These are phyloP conservation scores for Neoscytalidium dimidiatum DNA, from an alignment of 2,329 filamentous ascomycete species.

Conservation along the genomic window DNA sequence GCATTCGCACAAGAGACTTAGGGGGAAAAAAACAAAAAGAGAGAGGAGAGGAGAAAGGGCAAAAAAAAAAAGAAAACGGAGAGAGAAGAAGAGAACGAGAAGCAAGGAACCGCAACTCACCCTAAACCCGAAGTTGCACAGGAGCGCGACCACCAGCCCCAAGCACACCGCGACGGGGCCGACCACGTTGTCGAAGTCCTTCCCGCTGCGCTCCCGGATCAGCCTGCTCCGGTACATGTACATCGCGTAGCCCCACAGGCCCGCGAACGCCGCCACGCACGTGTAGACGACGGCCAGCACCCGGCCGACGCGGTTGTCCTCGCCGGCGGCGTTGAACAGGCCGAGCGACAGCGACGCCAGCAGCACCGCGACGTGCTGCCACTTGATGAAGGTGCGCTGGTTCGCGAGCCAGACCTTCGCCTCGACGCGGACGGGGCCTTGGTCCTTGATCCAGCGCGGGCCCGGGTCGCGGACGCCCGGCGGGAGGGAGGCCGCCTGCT, in stretches of 20 bases:
- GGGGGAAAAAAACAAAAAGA: background rate
- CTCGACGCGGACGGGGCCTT: conserved; percentile 87
- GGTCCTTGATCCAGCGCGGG: conserved; percentile 85
- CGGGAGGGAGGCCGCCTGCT: conserved; percentile 60
- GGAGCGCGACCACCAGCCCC: conserved; percentile 74
- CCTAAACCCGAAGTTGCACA: conserved; percentile 88
- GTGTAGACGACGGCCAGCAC: conserved; percentile 83
- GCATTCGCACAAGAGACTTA: too few species aligned
- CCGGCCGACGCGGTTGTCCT: conserved; percentile 71
- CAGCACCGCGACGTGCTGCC: conserved; percentile 92
- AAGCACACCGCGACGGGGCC: conserved; percentile 83
- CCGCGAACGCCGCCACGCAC: conserved; percentile 77
- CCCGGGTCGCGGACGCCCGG: conserved; percentile 85
- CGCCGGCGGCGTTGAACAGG: conserved; percentile 83
- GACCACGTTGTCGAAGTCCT: conserved; percentile 86
- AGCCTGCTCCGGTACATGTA: conserved; percentile 73
- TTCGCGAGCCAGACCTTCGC: conserved; percentile 99
- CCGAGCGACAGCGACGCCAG: conserved; percentile 81
- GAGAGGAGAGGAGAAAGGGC: too few species aligned
- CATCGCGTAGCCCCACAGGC: conserved; percentile 84
- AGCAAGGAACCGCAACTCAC: background rate
- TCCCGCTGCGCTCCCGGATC: conserved; percentile 83
- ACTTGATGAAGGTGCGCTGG: conserved; percentile 97
- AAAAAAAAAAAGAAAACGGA: background rate
- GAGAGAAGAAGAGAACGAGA: background rate